phyloP scores from a whole-genome alignment of 352 stramenopile genomes.

The Hyaloperonospora arabidopsidis region DNA sequence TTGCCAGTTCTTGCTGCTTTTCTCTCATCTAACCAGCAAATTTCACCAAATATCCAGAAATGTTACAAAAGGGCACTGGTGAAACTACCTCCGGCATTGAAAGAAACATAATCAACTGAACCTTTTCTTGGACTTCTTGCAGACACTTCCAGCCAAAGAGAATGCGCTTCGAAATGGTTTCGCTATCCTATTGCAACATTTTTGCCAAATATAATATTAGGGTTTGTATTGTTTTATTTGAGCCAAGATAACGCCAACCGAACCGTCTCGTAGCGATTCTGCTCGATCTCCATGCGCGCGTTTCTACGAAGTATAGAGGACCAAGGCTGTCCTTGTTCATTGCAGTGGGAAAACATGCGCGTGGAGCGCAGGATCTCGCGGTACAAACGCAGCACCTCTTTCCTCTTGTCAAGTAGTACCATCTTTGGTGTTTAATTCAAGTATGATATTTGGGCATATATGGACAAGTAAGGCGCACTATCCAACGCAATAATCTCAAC shows the following conservation, averaged over 20 bases:
- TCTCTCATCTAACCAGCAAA: constrained; percentile 32
- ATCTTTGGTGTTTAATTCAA: too few relatives aligned
- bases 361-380: constrained; percentile 69
- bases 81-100: neutral
- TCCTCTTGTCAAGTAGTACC: constrained; percentile 49
- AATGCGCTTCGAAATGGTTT: constrained; percentile 72
- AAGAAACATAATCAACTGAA: constrained; percentile 6
- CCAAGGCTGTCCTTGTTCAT: constrained; percentile 67
- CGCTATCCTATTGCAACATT: constrained; percentile 37
- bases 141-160: constrained; percentile 73
- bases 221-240: constrained; percentile 10
- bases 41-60: constrained; percentile 1
- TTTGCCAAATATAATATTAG: constrained; percentile 15
- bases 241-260: constrained; percentile 21
- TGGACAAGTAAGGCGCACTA: too few relatives aligned
- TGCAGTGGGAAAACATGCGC: constrained; percentile 64
- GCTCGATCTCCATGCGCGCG: constrained; percentile 73
- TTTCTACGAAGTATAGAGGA: constrained; percentile 59
- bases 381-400: constrained; percentile 76
- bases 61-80: neutral
- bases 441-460: too few relatives aligned
- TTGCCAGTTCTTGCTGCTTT: constrained; percentile 36
- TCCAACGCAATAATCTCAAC: too few relatives aligned
- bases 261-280: constrained; percentile 67
- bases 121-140: constrained; percentile 70